These are phyloP conservation scores for Cucurbita moschata DNA, from an alignment of 306 rosid species.

Conservation along the genomic window DNA sequence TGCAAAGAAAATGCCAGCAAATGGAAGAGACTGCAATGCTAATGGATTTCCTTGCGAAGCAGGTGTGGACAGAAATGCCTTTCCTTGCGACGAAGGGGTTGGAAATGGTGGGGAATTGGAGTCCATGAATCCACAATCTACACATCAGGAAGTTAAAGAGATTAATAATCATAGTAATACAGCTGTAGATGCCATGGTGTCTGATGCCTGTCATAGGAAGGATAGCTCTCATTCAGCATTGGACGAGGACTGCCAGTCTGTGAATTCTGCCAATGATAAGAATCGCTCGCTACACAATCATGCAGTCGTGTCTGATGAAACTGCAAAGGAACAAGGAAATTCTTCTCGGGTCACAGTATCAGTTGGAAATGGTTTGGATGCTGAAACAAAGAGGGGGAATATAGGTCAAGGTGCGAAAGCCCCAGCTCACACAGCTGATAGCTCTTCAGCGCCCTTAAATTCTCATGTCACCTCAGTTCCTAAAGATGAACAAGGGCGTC, in stretches of 20 bases:
- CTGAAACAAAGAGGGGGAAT: neutral
- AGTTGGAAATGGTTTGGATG: neutral
- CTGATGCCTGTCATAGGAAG: slow-evolving; percentile 22
- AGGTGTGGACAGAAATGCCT: slow-evolving; percentile 60
- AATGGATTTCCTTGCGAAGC: slow-evolving; percentile 23
- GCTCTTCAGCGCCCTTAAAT: neutral
- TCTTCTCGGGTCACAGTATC: slow-evolving; percentile 10
- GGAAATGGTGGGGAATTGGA: slow-evolving; percentile 34
- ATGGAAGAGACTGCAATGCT: slow-evolving; percentile 5
- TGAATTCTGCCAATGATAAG: slow-evolving; percentile 17
- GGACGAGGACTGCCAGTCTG: slow-evolving; percentile 19
- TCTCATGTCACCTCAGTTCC: neutral
- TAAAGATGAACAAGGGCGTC: slow-evolving; percentile 24
- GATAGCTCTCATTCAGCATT: slow-evolving; percentile 19
- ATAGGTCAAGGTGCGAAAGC: neutral
- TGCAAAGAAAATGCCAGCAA: slow-evolving; percentile 23
- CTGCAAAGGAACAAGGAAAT: slow-evolving; percentile 19
- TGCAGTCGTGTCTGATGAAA: slow-evolving; percentile 7
- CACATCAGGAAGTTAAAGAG: slow-evolving; percentile 14
- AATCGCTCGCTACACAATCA: slow-evolving; percentile 9
- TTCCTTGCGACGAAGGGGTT: slow-evolving; percentile 29
- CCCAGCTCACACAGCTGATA: neutral
- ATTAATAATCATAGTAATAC: neutral
- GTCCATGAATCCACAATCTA: slow-evolving; percentile 20
- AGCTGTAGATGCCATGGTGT: slow-evolving; percentile 10